Evolutionary conservation across 2,329 filamentous ascomycete genomes (phyloP).

Genomic region (Ceratocystis papillata): DNA sequence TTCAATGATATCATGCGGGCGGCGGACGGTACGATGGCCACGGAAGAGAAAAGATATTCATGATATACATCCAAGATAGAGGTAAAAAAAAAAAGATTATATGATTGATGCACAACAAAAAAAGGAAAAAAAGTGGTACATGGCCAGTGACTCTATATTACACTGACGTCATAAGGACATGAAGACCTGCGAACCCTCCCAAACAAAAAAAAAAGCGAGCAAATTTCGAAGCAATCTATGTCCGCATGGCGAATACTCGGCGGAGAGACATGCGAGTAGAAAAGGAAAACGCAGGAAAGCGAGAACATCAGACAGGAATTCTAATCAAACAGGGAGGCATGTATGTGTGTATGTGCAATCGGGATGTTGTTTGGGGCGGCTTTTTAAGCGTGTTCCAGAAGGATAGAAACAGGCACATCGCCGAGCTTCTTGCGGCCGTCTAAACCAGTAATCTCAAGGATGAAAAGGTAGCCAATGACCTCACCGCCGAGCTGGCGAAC

Average conservation of each 20-base stretch:
- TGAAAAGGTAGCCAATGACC: conserved; percentile 85
- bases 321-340: conserved; percentile 3
- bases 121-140: not conserved
- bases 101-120: not conserved
- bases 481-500: conserved; percentile 75
- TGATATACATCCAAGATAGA: conserved; percentile 9
- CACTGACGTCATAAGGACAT: not conserved
- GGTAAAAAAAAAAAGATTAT: not conserved
- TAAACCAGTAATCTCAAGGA: conserved; percentile 88
- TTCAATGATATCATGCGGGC: conserved; percentile 11
- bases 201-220: not conserved
- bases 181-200: not conserved
- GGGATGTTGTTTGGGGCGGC: not conserved
- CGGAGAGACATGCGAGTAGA: not conserved
- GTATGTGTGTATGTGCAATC: conserved; percentile 2
- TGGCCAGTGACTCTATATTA: conserved; percentile 14
- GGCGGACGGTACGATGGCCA: not conserved
- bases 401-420: conserved; percentile 64
- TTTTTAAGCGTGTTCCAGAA: conserved; percentile 50
- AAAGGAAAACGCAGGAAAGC: not conserved
- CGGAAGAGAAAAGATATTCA: not conserved
- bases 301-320: not conserved
- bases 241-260: not conserved
- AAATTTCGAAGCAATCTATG: not conserved
- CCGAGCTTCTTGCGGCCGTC: conserved; percentile 84